These are phyloP conservation scores for Suhomyces panamericanus DNA, from an alignment of 1,139 yeast genomes.

Conservation along the genomic window DNA sequence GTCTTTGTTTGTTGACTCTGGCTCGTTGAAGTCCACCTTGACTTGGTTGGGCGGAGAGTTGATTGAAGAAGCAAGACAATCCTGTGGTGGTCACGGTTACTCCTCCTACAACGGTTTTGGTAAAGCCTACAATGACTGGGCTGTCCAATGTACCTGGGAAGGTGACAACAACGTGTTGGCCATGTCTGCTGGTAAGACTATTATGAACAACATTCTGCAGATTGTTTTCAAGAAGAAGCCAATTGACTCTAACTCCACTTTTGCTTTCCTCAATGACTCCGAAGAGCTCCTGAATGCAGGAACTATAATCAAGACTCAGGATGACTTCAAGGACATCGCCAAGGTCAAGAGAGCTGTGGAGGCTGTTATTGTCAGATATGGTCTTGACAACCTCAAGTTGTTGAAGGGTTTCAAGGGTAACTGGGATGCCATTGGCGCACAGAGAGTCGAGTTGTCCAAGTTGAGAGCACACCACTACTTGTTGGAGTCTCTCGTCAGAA, in stretches of 20 bases:
- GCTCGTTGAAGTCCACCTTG: slow-evolving; percentile 83
- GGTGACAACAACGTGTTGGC: slow-evolving; percentile 91
- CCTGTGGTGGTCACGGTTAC: slow-evolving; percentile 98
- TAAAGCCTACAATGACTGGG: slow-evolving; percentile 88
- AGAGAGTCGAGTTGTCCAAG: slow-evolving; percentile 28
- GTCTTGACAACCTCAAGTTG: slow-evolving; percentile 24
- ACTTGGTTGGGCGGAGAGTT: slow-evolving; percentile 82
- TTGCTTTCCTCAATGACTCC: slow-evolving; percentile 44
- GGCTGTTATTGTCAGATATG: slow-evolving; percentile 30
- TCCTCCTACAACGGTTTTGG: slow-evolving; percentile 89
- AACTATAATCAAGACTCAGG: slow-evolving; percentile 8
- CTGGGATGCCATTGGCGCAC: slow-evolving; percentile 35
- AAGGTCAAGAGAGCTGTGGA: slow-evolving; percentile 22
- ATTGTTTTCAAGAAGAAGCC: slow-evolving; percentile 34
- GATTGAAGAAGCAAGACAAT: slow-evolving; percentile 87
- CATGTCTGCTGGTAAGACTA: slow-evolving; percentile 78
- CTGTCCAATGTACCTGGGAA: slow-evolving; percentile 97
- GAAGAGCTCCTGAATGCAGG: slow-evolving; percentile 18
- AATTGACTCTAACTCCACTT: slow-evolving; percentile 33
- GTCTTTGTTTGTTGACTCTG: slow-evolving; percentile 80
- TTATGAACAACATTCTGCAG: slow-evolving; percentile 54
- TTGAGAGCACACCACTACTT: slow-evolving; percentile 28
- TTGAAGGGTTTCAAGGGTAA: slow-evolving; percentile 33
- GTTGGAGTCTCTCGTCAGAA: slow-evolving; percentile 23
- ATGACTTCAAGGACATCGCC: slow-evolving; percentile 17